A percentile compares a stretch with the other conserved stretches of the same genome.
phyloP scores from a whole-genome alignment of 2,329 filamentous ascomycete genomes.

The Apiospora sp. region DNA sequence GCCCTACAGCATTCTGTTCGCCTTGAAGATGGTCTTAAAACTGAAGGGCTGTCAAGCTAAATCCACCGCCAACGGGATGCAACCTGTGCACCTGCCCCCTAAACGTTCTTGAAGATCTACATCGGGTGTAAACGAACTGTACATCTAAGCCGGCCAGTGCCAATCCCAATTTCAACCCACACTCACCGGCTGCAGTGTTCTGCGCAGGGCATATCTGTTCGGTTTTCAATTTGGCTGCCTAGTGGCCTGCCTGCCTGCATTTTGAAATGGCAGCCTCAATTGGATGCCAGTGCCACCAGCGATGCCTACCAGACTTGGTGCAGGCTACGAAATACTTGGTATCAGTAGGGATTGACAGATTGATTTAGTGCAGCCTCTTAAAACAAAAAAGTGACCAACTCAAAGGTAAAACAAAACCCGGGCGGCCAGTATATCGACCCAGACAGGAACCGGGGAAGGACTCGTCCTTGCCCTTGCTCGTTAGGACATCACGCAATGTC shows the following conservation, averaged over 20 bases:
- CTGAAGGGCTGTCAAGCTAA: neutral
- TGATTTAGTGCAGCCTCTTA: neutral
- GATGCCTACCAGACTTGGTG: neutral
- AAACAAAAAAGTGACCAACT: neutral
- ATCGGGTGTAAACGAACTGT: neutral
- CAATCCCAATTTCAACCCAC: conserved; percentile 2
- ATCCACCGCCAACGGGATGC: neutral
- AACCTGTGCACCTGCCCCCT: neutral
- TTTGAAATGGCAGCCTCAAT: neutral
- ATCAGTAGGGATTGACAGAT: neutral
- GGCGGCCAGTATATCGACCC: neutral
- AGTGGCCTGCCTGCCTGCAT: neutral
- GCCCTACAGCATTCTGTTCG: neutral
- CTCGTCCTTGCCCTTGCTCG: too few relatives aligned
- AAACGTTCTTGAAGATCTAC: neutral
- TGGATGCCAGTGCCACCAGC: neutral
- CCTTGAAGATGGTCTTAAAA: neutral
- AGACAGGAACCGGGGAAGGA: neutral
- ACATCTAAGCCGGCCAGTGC: neutral
- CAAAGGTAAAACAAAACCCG: neutral
- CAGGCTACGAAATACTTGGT: neutral
- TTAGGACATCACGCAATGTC: neutral
- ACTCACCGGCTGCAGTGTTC: neutral
- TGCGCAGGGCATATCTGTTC: neutral
- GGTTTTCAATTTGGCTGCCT: neutral